These are phyloP conservation scores for Fusarium udum DNA, from an alignment of 2,329 filamentous ascomycete species.

Conservation along the genomic window DNA sequence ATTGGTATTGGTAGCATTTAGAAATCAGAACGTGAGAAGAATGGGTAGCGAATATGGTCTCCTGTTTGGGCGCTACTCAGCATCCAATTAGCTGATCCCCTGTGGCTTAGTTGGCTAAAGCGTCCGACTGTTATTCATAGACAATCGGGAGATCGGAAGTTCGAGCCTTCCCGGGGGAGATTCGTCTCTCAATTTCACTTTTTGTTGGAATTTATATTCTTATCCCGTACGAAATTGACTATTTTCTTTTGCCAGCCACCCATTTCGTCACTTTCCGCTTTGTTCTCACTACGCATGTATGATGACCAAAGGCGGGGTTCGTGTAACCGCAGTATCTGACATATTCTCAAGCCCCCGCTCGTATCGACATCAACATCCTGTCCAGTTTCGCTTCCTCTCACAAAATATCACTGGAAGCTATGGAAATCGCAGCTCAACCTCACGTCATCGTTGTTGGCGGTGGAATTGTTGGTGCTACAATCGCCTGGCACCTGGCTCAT, in stretches of 20 bases:
- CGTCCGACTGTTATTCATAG: slow-evolving; percentile 40
- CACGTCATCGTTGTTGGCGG: slow-evolving; percentile 28
- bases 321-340: not conserved
- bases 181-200: not conserved
- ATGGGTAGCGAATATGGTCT: fast-evolving
- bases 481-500: slow-evolving; percentile 26
- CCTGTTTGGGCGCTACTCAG: fast-evolving
- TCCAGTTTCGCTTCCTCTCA: not conserved
- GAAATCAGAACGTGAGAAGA: fast-evolving
- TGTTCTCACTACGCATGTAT: not conserved
- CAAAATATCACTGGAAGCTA: fast-evolving
- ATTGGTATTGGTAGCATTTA: not conserved
- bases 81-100: slow-evolving; percentile 28
- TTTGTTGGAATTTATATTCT: not conserved
- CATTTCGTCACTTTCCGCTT: not conserved
- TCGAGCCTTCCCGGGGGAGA: slow-evolving; percentile 45
- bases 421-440: not conserved
- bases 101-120: slow-evolving; percentile 42
- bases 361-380: not conserved
- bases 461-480: slow-evolving; percentile 27
- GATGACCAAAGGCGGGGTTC: not conserved
- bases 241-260: not conserved
- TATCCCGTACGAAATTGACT: fast-evolving
- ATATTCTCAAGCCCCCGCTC: not conserved
- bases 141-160: slow-evolving; percentile 46